A percentile compares a stretch with the other conserved stretches of the same genome.
phyloP scores from a whole-genome alignment of 2,329 filamentous ascomycete species.

The Proliferodiscus dingleyae region DNA sequence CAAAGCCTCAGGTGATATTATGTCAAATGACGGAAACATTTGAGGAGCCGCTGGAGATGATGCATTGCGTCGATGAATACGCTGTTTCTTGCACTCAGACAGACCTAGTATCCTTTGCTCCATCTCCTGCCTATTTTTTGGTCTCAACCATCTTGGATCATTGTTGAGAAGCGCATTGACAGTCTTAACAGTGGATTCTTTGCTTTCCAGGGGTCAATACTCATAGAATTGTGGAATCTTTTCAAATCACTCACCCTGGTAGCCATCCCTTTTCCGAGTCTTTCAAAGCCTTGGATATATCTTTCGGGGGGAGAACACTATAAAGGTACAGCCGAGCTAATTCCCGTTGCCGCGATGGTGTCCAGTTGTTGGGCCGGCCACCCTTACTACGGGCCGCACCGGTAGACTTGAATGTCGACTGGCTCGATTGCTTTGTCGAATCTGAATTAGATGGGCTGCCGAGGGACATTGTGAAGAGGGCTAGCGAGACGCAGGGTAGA shows the following conservation, averaged over 20 bases:
- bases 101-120: slow-evolving; percentile 44
- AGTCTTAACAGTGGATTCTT: slow-evolving; percentile 50
- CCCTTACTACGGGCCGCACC: neutral
- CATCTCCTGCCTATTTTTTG: slow-evolving; percentile 48
- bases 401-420: too few species aligned
- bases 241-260: slow-evolving; percentile 42
- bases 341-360: slow-evolving; percentile 46
- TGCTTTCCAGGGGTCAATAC: neutral
- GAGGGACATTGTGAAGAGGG: too few species aligned
- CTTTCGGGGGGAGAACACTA: slow-evolving; percentile 47
- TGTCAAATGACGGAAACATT: neutral
- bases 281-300: slow-evolving; percentile 46
- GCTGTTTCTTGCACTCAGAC: slow-evolving; percentile 36
- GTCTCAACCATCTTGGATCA: slow-evolving; percentile 53
- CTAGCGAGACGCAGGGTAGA: too few species aligned
- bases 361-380: slow-evolving; percentile 55
- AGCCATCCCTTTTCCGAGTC: slow-evolving; percentile 38
- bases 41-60: neutral
- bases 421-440: too few species aligned
- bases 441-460: too few species aligned
- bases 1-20: neutral
- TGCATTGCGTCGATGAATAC: slow-evolving; percentile 1
- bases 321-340: slow-evolving; percentile 53
- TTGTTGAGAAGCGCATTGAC: slow-evolving; percentile 53
- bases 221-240: too few species aligned